Evolutionary conservation across 345 rosid genomes (phyloP).

Genomic region (Euphorbia tirucalli): DNA sequence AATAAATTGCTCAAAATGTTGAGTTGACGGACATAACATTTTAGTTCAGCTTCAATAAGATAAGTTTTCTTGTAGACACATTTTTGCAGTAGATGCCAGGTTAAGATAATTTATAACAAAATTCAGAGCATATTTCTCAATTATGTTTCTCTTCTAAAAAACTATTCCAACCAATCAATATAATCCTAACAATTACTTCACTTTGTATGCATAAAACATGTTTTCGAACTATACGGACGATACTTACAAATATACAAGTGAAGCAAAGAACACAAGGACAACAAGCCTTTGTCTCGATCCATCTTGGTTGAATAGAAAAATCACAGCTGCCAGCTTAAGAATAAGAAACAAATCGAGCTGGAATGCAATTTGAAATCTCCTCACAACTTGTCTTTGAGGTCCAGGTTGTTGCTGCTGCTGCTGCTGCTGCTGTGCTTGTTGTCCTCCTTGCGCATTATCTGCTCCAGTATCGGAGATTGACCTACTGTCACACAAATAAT

Average conservation of each 20-base stretch:
- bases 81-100: background rate
- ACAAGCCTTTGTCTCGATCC: conserved; percentile 92
- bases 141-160: background rate
- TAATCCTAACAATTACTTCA: background rate
- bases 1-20: background rate
- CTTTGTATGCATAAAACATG: background rate
- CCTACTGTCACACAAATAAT: conserved; percentile 28
- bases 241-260: conserved; percentile 84
- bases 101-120: background rate
- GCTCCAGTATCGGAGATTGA: conserved; percentile 39
- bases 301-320: conserved; percentile 95
- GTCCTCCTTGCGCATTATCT: conserved; percentile 49
- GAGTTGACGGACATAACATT: background rate
- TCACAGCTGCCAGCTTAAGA: conserved; percentile 86
- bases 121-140: background rate
- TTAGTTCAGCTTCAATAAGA: background rate
- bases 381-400: conserved; percentile 67
- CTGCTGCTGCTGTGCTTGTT: conserved; percentile 34
- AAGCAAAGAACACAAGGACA: conserved; percentile 81
- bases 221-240: background rate
- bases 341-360: conserved; percentile 88
- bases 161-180: background rate
- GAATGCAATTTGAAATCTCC: conserved; percentile 92
- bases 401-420: conserved; percentile 67
- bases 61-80: background rate